These are phyloP conservation scores for Trifolium dubium DNA, from an alignment of 306 rosid species.

Conservation along the genomic window DNA sequence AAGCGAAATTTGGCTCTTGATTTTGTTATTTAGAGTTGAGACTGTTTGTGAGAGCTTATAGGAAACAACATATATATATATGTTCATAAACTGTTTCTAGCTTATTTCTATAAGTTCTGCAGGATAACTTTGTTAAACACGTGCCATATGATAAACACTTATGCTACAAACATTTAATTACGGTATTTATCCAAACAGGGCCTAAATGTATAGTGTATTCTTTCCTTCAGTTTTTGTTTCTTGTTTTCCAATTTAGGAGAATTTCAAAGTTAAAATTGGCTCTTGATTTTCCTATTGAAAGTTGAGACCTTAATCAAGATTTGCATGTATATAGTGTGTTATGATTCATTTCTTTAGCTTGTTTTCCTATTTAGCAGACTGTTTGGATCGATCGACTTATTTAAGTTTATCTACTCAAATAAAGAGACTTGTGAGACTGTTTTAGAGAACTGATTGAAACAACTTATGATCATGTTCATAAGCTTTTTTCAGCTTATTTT, in stretches of 20 bases:
- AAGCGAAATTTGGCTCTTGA: slow-evolving; percentile 32
- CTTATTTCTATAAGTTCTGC: background rate
- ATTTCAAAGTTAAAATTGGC: background rate
- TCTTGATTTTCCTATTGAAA: background rate
- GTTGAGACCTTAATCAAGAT: background rate
- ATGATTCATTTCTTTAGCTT: background rate
- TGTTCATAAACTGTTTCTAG: background rate
- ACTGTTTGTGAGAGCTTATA: background rate
- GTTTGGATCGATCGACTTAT: background rate
- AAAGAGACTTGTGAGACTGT: background rate
- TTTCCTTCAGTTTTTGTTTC: slow-evolving; percentile 13
- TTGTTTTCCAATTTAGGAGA: slow-evolving; percentile 1
- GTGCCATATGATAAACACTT: background rate
- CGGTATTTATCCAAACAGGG: background rate
- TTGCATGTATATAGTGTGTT: background rate
- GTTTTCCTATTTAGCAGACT: background rate
- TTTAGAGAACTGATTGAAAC: background rate
- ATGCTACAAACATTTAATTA: background rate
- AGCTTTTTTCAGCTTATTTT: background rate
- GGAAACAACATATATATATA: background rate
- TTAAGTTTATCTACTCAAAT: background rate
- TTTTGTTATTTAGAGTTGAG: slow-evolving; percentile 27
- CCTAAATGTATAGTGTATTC: slow-evolving; percentile 3
- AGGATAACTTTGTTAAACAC: background rate
- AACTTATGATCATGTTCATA: background rate